These are phyloP conservation scores for Dioszegia hungarica DNA, from an alignment of 768 basidiomycete genomes.

Conservation along the genomic window DNA sequence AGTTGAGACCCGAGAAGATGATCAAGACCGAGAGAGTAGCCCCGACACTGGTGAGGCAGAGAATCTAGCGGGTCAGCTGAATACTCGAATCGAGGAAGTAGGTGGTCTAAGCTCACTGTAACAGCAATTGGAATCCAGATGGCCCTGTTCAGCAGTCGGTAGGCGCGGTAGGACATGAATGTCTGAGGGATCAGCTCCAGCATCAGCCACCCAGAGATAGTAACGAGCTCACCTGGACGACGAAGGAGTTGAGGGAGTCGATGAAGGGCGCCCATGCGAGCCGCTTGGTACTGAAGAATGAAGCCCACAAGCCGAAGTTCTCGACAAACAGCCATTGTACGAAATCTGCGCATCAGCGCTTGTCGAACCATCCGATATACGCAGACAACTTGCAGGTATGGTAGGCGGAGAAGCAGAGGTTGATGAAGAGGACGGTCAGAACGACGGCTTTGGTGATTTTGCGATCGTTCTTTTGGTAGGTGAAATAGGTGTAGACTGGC, in stretches of 20 bases:
- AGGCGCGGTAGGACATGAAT: slow-evolving; percentile 26
- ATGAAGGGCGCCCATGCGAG: slow-evolving; percentile 18
- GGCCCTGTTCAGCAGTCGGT: slow-evolving; percentile 1
- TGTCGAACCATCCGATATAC: background rate
- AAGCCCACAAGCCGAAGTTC: slow-evolving; percentile 13
- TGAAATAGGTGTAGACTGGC: slow-evolving; percentile 14
- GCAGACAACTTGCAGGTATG: slow-evolving; percentile 9
- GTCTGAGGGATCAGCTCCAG: background rate
- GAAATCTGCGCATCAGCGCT: slow-evolving; percentile 6
- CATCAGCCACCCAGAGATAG: background rate
- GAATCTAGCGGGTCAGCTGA: background rate
- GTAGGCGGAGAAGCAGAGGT: slow-evolving; percentile 13
- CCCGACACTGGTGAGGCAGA: slow-evolving; percentile 10
- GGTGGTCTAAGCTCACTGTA: background rate
- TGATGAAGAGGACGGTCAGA: slow-evolving; percentile 5
- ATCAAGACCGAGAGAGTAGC: slow-evolving; percentile 14
- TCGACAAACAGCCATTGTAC: slow-evolving; percentile 20
- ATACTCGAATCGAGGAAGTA: background rate
- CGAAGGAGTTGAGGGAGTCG: slow-evolving; percentile 16
- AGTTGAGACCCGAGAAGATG: slow-evolving; percentile 16
- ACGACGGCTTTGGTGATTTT: slow-evolving; percentile 16
- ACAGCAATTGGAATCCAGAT: slow-evolving; percentile 10
- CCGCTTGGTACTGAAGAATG: slow-evolving; percentile 12
- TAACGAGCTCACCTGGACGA: slow-evolving; percentile 2
- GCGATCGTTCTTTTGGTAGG: slow-evolving; percentile 16